Percentiles rank a stretch among this genome's conserved stretches.
Evolutionary conservation across 2,329 filamentous ascomycete species (phyloP).

Genomic region (Penicillium sp.): DNA sequence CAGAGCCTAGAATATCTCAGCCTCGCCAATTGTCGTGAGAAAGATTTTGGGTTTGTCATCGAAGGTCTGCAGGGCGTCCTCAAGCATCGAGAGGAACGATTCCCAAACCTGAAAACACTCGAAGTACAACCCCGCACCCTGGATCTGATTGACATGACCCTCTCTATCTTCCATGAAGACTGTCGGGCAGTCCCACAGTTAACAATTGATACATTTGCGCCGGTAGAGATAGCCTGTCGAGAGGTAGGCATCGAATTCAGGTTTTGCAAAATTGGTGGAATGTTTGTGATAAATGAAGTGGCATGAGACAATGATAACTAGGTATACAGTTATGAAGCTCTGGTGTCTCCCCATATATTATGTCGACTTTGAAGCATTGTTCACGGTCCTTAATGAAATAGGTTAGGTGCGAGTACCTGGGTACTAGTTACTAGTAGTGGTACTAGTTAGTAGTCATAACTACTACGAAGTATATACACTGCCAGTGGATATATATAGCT

Average conservation of each 20-base stretch:
- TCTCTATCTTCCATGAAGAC: too few species aligned
- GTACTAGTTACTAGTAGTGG: too few species aligned
- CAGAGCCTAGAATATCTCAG: constrained; percentile 3
- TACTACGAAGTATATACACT: too few species aligned
- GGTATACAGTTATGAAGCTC: too few species aligned
- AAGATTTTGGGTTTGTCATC: background rate
- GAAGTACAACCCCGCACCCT: background rate
- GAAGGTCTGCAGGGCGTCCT: background rate
- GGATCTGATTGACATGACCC: too few species aligned
- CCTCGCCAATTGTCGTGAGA: background rate
- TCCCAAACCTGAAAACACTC: background rate
- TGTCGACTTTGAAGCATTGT: too few species aligned
- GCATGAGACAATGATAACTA: too few species aligned
- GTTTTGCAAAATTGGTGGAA: background rate
- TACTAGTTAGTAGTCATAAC: too few species aligned
- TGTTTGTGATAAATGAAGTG: background rate
- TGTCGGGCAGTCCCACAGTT: constrained; percentile 1
- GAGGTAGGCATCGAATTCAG: background rate
- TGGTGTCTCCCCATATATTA: too few species aligned
- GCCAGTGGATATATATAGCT: too few species aligned
- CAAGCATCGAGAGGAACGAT: background rate
- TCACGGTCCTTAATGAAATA: too few species aligned
- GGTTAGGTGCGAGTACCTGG: too few species aligned
- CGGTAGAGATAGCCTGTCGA: background rate
- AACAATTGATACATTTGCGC: background rate